Evolutionary conservation across 208 protist genomes (phyloP), one percentile per base, ranked within the genome.

Genomic region (Balamuthia mandrillaris): DNA sequence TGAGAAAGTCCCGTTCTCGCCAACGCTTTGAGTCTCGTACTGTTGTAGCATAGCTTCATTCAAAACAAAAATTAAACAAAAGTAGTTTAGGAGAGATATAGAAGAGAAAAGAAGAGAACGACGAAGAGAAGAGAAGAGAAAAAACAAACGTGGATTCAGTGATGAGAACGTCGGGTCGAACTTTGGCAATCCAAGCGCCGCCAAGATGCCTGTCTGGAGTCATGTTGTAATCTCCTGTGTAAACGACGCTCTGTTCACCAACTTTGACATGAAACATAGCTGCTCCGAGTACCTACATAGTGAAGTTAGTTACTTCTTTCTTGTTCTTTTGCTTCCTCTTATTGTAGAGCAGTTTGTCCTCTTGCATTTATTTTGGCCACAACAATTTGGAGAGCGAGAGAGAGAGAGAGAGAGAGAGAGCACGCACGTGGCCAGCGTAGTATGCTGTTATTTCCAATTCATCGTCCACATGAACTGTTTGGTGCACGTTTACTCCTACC

Each of bases 351-450:
- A n/a, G n/a, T n/a, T n/a, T n/a, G n/a, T n/a, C n/a, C n/a, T n/a
- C n/a, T n/a, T n/a, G n/a, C n/a, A n/a, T n/a, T n/a, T n/a, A n/a
- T n/a, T n/a, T n/a, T n/a, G n/a, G n/a, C n/a, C n/a, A n/a, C n/a
- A n/a, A n/a, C n/a, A n/a, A n/a, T n/a, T n/a, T n/a, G n/a, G n/a
- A n/a, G n/a, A n/a, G n/a, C n/a, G n/a, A n/a, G n/a, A n/a, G n/a
- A n/a, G n/a, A n/a, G n/a, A n/a, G n/a, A n/a, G n/a, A n/a, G n/a
- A n/a, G n/a, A n/a, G n/a, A n/a, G n/a, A n/a, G n/a, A n/a, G n/a
- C n/a, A n/a, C n/a, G n/a, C n/a, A 95, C 96, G 81, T 97, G 96
- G n/a, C 96, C 95, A n/a, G 95, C 96, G 86, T 97, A 97, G 84
- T 96, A 96, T 6, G 96, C 81, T 7, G 86, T 91, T n/a, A 97